These are phyloP conservation scores for Bruguiera sexangula DNA, from an alignment of 345 rosid species.

Conservation along the genomic window DNA sequence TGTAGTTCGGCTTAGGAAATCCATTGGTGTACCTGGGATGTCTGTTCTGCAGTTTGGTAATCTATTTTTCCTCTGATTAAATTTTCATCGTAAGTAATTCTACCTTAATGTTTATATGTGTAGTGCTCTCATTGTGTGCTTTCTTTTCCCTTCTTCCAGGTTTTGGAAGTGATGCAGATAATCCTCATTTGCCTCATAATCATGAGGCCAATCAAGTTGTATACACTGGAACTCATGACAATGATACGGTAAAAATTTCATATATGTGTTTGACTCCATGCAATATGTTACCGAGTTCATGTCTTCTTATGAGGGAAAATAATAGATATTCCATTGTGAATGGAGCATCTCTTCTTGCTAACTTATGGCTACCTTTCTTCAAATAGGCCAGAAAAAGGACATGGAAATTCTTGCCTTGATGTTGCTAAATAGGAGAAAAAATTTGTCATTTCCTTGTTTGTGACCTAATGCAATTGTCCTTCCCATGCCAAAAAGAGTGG, in stretches of 20 bases:
- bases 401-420: background rate
- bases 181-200: slow-evolving; percentile 95
- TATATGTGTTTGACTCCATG: background rate
- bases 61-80: background rate
- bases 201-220: slow-evolving; percentile 89
- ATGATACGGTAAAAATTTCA: slow-evolving; percentile 64
- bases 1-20: slow-evolving; percentile 77
- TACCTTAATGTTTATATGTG: slow-evolving; percentile 7
- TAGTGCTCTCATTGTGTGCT: background rate
- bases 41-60: slow-evolving; percentile 97
- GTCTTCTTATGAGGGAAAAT: background rate
- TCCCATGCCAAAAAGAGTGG: background rate
- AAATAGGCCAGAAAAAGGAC: background rate
- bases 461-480: background rate
- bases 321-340: background rate
- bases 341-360: slow-evolving; percentile 1
- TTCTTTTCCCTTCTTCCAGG: slow-evolving; percentile 40
- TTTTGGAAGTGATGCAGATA: slow-evolving; percentile 74
- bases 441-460: background rate
- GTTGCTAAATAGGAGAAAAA: background rate
- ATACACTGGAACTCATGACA: slow-evolving; percentile 97
- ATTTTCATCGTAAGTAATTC: background rate
- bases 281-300: background rate
- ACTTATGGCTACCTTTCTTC: background rate
- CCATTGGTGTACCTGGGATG: slow-evolving; percentile 98